phyloP scores from a whole-genome alignment of 345 rosid genomes.

The Combretum micranthum region DNA sequence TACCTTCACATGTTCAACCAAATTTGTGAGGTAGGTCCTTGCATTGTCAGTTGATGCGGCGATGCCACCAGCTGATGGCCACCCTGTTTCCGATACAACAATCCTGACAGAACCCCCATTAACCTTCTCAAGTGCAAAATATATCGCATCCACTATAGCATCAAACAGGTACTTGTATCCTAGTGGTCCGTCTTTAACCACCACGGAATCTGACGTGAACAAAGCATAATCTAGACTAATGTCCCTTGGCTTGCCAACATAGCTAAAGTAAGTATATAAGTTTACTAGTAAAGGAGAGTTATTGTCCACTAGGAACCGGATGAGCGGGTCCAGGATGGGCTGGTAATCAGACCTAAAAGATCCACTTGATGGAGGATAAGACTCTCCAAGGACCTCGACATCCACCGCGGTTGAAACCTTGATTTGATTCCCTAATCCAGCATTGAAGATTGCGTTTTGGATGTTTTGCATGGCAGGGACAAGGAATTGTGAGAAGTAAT shows the following conservation, averaged over 20 bases:
- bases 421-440: conserved; percentile 27
- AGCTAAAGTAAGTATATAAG: conserved; percentile 35
- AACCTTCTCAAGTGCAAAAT: conserved; percentile 17
- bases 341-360: conserved; percentile 21
- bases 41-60: conserved; percentile 15
- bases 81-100: conserved; percentile 21
- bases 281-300: conserved; percentile 31
- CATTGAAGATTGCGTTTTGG: conserved; percentile 19
- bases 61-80: conserved; percentile 17
- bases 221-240: conserved; percentile 34
- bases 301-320: conserved; percentile 22
- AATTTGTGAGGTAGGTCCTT: conserved; percentile 12
- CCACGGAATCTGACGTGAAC: conserved; percentile 19
- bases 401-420: conserved; percentile 39
- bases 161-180: conserved; percentile 13
- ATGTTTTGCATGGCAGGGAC: conserved; percentile 47
- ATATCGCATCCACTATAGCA: conserved; percentile 9
- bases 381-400: conserved; percentile 17
- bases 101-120: conserved; percentile 11
- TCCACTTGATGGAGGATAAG: conserved; percentile 44
- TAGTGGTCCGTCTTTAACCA: conserved; percentile 22
- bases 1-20: conserved; percentile 14
- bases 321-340: conserved; percentile 20
- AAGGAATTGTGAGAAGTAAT: conserved; percentile 18
- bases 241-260: conserved; percentile 6